Conservation (phyloP, 352 stramenopile species). For the Phytophthora brassicae region DNA sequence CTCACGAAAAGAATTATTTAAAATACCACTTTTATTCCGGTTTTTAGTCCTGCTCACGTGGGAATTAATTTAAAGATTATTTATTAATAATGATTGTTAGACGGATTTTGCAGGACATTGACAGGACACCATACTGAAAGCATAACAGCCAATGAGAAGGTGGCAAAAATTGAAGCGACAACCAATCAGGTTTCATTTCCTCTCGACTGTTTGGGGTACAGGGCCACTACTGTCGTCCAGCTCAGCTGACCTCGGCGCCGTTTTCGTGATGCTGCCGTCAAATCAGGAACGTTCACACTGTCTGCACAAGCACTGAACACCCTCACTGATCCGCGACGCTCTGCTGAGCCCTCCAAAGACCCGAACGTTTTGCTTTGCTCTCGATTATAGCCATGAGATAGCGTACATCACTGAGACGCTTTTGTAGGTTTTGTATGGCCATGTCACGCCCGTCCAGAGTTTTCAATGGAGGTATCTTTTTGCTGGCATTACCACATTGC, state of each 20-base stretch:
- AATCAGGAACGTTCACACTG: background rate
- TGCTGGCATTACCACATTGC: conserved; percentile 6
- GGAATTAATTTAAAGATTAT: too few species aligned
- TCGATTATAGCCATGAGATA: conserved; percentile 15
- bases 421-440: conserved; percentile 6
- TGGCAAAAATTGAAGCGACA: background rate
- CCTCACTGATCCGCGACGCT: conserved; percentile 3
- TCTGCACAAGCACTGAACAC: background rate
- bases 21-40: too few species aligned
- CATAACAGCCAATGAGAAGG: too few species aligned
- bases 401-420: conserved; percentile 2
- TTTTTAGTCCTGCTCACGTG: too few species aligned
- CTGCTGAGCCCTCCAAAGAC: background rate
- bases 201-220: background rate
- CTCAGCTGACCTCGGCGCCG: background rate
- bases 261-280: background rate
- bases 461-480: background rate
- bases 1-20: too few species aligned
- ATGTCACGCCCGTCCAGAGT: conserved; percentile 16
- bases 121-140: too few species aligned
- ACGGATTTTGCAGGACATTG: too few species aligned
- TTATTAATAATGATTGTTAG: too few species aligned
- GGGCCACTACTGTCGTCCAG: conserved; percentile 1
- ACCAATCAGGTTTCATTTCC: conserved; percentile 2
- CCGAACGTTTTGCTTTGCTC: conserved; percentile 4